Base-by-base conservation (phyloP, 1,284 basidiomycete species). In the Amylostereum areolatum region DNA sequence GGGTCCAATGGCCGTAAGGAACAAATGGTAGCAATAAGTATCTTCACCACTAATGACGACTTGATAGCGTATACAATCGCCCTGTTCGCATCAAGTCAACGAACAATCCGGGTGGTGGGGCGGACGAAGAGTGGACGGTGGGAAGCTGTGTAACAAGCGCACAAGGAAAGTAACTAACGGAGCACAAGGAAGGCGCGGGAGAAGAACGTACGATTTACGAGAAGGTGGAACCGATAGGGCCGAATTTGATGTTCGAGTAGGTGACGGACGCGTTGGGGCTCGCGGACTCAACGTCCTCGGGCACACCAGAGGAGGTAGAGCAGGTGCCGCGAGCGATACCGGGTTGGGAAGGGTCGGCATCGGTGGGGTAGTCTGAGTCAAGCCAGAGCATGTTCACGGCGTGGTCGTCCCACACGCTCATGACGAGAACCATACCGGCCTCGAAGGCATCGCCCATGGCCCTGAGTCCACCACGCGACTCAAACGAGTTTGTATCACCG, bases 321-420 rank as follows among this genome's bases (percentile, higher is more conserved):
- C 80, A 81, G 12, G 72, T 69, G 50, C 79, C 79, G 60, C 79
- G 76, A 49, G 70, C 64, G 48, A 78, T 67, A 63, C 78, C 79
- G 45, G 77, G 73, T 46, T 55, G 49, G 49, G 66, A 65, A 12
- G 74, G 59, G 56, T 66, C 59, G 27, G 61, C 64, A 58, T 59
- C 60, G 52, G 68, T 67, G 43, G 79, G 78, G 66, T 80, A 80
- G 67, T 66, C 66, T 57, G 66, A 69, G 66, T 82, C 78, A 62
- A 81, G 74, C 79, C 79, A 81, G 59, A 79, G 71, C 78, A 81
- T 80, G 58, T 73, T 64, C 52, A 69, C 77, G 34, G 66, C 66
- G 56, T 79, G 67, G 66, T 81, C 79, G 55, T 80, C 77, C 78
- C 78, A 80, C 54, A 81, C 59, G 56, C 66, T 70, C 59, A 83